Percentiles rank a stretch among this genome's conserved stretches.
Evolutionary conservation across 176 grass and related monocot genomes (phyloP).

Genomic region (Canna indica): DNA sequence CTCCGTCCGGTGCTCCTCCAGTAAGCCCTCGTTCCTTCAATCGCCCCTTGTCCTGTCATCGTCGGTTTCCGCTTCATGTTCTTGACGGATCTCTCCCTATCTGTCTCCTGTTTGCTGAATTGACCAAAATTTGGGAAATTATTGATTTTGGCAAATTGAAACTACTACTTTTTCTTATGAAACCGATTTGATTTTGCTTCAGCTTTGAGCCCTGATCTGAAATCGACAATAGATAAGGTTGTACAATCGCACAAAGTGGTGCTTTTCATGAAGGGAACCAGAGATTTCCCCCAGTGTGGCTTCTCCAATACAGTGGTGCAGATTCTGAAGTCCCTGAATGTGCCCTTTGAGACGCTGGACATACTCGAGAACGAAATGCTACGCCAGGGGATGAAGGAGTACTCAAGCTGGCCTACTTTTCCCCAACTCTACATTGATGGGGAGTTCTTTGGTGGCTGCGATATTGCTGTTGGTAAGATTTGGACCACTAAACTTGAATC

Average conservation of each 20-base stretch:
- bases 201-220: conserved; percentile 41
- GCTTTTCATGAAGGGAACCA: conserved; percentile 94
- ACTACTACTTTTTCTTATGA: neutral
- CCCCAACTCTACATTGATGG: conserved; percentile 93
- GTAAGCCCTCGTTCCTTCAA: conserved; percentile 3
- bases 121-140: neutral
- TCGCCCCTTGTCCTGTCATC: neutral
- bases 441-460: conserved; percentile 91
- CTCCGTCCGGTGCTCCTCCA: conserved; percentile 46
- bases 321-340: conserved; percentile 76
- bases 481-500: neutral
- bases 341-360: conserved; percentile 80
- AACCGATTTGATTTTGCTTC: neutral
- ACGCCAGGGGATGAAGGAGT: conserved; percentile 84
- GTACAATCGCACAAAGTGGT: conserved; percentile 64
- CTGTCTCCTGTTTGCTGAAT: neutral
- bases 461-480: conserved; percentile 60
- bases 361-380: conserved; percentile 78
- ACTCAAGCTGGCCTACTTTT: conserved; percentile 96
- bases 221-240: conserved; percentile 73
- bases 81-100: too few relatives aligned
- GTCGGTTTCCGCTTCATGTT: neutral
- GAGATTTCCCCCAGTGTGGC: conserved; percentile 93
- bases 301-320: conserved; percentile 92
- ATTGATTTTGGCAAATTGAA: neutral